Evolutionary conservation across 345 rosid genomes (phyloP).

Genomic region (Passiflora organensis): DNA sequence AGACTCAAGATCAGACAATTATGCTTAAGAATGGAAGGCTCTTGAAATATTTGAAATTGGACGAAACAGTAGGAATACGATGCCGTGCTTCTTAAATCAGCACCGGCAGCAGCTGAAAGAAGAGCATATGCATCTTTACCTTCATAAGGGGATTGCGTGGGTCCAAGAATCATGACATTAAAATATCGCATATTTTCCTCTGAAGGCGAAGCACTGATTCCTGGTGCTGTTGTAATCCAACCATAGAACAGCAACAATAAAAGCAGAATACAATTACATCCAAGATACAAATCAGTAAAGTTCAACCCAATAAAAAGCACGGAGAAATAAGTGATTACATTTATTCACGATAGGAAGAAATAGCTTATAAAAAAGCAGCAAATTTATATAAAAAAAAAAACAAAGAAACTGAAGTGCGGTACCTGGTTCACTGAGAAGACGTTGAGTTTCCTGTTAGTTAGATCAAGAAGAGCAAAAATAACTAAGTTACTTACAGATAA

Average conservation of each 20-base stretch:
- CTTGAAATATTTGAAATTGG: no score
- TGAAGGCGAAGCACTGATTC: slow-evolving; percentile 94
- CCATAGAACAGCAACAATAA: no score
- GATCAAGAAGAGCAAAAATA: neutral
- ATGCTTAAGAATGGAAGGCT: no score
- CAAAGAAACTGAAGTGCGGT: neutral
- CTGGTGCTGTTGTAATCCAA: slow-evolving; percentile 96
- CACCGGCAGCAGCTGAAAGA: no score
- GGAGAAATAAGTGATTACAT: neutral
- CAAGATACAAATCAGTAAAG: no score
- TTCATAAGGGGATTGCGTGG: slow-evolving; percentile 96
- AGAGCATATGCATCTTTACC: no score
- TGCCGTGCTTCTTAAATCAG: no score
- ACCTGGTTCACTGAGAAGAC: slow-evolving; percentile 99
- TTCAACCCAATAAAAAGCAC: no score
- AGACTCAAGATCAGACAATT: no score
- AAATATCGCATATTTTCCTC: slow-evolving; percentile 96
- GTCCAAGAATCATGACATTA: slow-evolving; percentile 96
- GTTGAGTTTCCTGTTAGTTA: slow-evolving; percentile 79
- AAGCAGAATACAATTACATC: no score
- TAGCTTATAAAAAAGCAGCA: no score
- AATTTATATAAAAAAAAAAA: neutral
- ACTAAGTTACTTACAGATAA: neutral
- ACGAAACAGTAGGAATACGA: no score
- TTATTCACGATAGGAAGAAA: neutral